Evolutionary conservation across 179 eudicot genomes (phyloP), one percentile per base, ranked within the genome.

Genomic region (Silene vulgaris): DNA sequence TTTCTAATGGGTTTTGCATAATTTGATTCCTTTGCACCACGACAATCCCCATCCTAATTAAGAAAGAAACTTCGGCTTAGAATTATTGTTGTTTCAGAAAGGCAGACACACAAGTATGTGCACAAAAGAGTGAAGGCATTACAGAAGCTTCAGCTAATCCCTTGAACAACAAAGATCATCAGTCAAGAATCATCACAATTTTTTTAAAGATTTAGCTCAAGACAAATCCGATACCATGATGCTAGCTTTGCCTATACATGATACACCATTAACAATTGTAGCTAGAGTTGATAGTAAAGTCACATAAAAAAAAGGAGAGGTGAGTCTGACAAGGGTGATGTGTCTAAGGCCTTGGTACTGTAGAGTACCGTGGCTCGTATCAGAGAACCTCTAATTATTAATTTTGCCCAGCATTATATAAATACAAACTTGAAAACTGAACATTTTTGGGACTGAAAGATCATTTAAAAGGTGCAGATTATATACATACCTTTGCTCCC

Each of bases 401-500:
- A 29, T 26, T 29, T 65, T 52, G 45, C 45, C 69, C 43, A 29
- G 19, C 17, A 13, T 14, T 28, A 13, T 14, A 3, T 30, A 65
- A 30, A 13, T 29, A 65, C 1, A 29, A 0, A 30, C 43, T 65
- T 12, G 48, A 72, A 13, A 72, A 13, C 17, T n/a, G n/a, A 72
- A 56, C 26, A 57, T 28, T 56, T 71, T 20, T 20, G 59, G n/a
- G 20, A 29, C 75, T 1, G 13, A 52, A 71, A 26, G 40, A 28
- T 71, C 60, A 71, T 26, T 71, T 28, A 12, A 30, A 54, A 14
- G 54, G 28, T 28, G 5, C 19, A 23, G 9, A 69, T 70, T 72
- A 12, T 11, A 1, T 29, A 45, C 75, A 52, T 68, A 90, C 97
- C 91, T 86, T 84, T 83, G 76, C 79, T 32, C 80, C 75, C 97